phyloP scores from a whole-genome alignment of 441 rosid species.

The Macaranga tanarius region DNA sequence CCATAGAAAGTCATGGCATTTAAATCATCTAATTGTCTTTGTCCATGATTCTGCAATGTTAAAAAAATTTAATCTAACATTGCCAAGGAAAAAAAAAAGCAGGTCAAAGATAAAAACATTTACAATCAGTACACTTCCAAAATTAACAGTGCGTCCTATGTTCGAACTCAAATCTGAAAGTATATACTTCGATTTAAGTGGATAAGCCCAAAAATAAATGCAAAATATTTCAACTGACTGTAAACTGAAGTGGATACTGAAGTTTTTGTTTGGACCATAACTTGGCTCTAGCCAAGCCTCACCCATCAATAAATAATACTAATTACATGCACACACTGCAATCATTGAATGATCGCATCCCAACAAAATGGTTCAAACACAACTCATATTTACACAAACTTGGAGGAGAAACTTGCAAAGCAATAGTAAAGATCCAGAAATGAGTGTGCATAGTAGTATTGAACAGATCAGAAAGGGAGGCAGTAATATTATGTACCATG shows the following conservation, averaged over 20 bases:
- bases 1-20: neutral
- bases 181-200: neutral
- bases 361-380: neutral
- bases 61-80: neutral
- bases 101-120: neutral
- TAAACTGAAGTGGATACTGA: neutral
- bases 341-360: neutral
- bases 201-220: neutral
- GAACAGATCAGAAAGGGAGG: constrained; percentile 2
- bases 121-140: too few species aligned
- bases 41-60: neutral
- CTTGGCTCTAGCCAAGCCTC: constrained; percentile 1
- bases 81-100: neutral
- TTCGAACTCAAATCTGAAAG: neutral
- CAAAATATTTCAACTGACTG: neutral
- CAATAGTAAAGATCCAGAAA: neutral
- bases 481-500: constrained; percentile 27
- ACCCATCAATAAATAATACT: neutral
- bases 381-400: neutral
- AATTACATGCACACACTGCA: neutral
- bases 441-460: neutral
- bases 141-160: neutral
- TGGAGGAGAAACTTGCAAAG: neutral
- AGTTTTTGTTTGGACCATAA: neutral
- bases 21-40: neutral